phyloP scores from a whole-genome alignment of 139 green algal species.

The Picochlorum sp. region DNA sequence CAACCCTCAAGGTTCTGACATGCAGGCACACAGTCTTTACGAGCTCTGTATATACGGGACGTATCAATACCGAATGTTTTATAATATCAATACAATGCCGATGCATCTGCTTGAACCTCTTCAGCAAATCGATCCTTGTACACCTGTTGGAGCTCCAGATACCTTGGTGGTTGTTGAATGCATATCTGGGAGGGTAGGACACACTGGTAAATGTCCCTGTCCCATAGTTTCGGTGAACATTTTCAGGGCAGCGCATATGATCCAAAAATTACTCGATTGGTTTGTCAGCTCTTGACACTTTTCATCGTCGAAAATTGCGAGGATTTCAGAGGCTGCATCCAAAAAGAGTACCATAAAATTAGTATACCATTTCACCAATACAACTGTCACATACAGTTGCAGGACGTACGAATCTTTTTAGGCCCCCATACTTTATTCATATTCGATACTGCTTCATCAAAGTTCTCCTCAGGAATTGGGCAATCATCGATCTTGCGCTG shows the following conservation, averaged over 20 bases:
- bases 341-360: not conserved
- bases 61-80: slow-evolving; percentile 24
- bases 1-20: slow-evolving; percentile 57
- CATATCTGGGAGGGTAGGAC: slow-evolving; percentile 94
- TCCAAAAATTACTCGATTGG: slow-evolving; percentile 59
- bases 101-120: slow-evolving; percentile 58
- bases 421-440: slow-evolving; percentile 71
- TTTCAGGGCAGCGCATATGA: slow-evolving; percentile 64
- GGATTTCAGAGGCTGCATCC: slow-evolving; percentile 2
- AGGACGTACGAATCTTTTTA: slow-evolving; percentile 47
- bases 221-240: slow-evolving; percentile 55
- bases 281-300: slow-evolving; percentile 13
- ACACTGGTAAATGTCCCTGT: slow-evolving; percentile 47
- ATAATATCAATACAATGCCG: slow-evolving; percentile 49
- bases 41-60: slow-evolving; percentile 28
- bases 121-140: slow-evolving; percentile 69
- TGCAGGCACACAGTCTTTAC: slow-evolving; percentile 75
- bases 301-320: slow-evolving; percentile 50
- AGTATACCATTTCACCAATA: not conserved
- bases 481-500: slow-evolving; percentile 47
- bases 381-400: no score
- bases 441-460: slow-evolving; percentile 74
- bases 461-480: slow-evolving; percentile 73
- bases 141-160: slow-evolving; percentile 74
- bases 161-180: slow-evolving; percentile 78